Evolutionary conservation across 208 protist genomes (phyloP), one percentile per base, ranked within the genome.

Genomic region (Leishmania braziliensis): DNA sequence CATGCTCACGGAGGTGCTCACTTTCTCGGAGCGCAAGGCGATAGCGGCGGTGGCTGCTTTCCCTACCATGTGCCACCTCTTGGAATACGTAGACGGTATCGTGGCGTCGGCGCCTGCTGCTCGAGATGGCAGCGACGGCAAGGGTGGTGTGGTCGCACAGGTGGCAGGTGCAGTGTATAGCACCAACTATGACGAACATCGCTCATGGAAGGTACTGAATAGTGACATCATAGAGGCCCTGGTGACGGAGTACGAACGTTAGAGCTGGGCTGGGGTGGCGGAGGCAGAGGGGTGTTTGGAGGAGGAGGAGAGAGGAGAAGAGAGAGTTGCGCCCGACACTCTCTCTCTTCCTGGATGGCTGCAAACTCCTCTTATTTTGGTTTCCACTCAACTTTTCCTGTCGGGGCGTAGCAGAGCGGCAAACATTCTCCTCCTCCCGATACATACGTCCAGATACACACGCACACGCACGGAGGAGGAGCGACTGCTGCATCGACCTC

Each of bases 1-100:
- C 68, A 95, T 96, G 91, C 82, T 96, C 26, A 84, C 83, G 3
- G 93, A 96, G 73, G 84, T 96, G 50, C 85, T 83, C 63, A 88
- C 89, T 23, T 89, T 90, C 75, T 93, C 93, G 14, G 88, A 90
- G 33, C 86, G 85, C 10, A 86, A 89, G 66, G 87, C 89, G 3
- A 83, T 93, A n/a, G 89, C 90, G 5, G 84, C 89, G 5, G 80
- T 91, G 5, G 70, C 89, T 0, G 85, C 84, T 10, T 95, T 95
- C 78, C 91, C 93, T 0, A 94, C 93, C 1, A 88, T 96, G 84
- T 84, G 85, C 68, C 82, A 84, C 72, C 84, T 96, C 33, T 86
- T 96, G 20, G 79, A 86, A 39, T 79, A 86, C 72, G 82, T 96
- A 43, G 86, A 93, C 77, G 48, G 66, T n/a, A 43, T 79, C 36